Percentiles rank a stretch among this genome's conserved stretches.
phyloP scores from a whole-genome alignment of 2,329 filamentous ascomycete species.

The Harringtonia lauricola region DNA sequence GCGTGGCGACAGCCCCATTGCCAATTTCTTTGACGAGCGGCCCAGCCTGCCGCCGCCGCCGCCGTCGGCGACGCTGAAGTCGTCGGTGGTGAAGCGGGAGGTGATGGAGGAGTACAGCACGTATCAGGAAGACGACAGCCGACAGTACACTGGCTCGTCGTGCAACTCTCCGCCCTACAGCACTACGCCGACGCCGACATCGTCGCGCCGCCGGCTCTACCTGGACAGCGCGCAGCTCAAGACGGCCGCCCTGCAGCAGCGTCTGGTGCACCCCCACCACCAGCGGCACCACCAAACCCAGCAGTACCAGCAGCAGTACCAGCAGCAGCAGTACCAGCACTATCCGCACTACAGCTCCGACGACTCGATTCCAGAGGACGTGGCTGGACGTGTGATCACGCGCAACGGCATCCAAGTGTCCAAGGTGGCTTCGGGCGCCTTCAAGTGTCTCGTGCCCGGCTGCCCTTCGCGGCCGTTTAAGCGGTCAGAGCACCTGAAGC shows the following conservation, averaged over 20 bases:
- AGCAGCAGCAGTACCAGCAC: neutral
- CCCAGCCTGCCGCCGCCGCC: conserved; percentile 9
- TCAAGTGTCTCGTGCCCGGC: conserved; percentile 31
- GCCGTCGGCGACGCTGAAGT: conserved; percentile 9
- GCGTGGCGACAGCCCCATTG: conserved; percentile 9
- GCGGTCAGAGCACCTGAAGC: conserved; percentile 44
- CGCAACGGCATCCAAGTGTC: conserved; percentile 14
- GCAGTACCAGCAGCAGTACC: too few relatives aligned
- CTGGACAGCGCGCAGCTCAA: conserved; percentile 2
- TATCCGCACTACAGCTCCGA: neutral
- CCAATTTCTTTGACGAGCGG: conserved; percentile 17
- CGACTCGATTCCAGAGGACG: neutral
- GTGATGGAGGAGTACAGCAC: neutral
- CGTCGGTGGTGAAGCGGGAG: conserved; percentile 8
- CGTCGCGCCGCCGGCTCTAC: neutral
- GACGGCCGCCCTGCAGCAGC: conserved; percentile 2
- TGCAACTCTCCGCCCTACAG: neutral
- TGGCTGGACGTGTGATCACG: conserved; percentile 5
- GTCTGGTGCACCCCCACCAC: neutral
- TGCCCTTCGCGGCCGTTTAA: conserved; percentile 37
- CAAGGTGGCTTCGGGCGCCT: conserved; percentile 17
- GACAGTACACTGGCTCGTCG: conserved; percentile 1
- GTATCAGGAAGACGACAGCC: neutral
- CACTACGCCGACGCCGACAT: neutral
- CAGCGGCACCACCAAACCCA: neutral